phyloP scores from a whole-genome alignment of 345 rosid genomes.

The Boechera retrofracta region DNA sequence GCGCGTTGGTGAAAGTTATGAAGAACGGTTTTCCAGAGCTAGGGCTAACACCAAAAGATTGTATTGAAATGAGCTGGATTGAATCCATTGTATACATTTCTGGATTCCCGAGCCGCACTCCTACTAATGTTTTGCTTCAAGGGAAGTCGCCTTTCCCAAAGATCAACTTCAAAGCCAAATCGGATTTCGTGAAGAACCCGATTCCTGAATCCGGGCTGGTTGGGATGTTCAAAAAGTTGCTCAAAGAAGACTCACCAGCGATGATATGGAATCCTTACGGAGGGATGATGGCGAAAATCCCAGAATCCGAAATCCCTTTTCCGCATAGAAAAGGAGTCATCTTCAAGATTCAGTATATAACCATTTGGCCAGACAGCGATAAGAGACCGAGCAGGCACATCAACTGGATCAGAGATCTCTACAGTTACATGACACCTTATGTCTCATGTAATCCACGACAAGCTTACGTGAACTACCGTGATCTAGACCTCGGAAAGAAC shows the following conservation, averaged over 20 bases:
- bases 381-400: conserved; percentile 41
- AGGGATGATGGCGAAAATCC: conserved; percentile 63
- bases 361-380: conserved; percentile 46
- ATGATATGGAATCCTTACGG: conserved; percentile 71
- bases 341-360: conserved; percentile 53
- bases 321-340: conserved; percentile 60
- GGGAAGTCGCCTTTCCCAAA: conserved; percentile 51
- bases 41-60: conserved; percentile 52
- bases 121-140: conserved; percentile 49
- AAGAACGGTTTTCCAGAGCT: conserved; percentile 57
- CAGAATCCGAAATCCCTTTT: conserved; percentile 54
- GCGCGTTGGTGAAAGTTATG: conserved; percentile 48
- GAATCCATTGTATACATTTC: conserved; percentile 54
- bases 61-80: conserved; percentile 63
- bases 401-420: conserved; percentile 51
- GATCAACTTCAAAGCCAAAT: conserved; percentile 62
- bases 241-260: conserved; percentile 50
- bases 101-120: conserved; percentile 47
- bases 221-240: conserved; percentile 53
- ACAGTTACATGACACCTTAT: conserved; percentile 57
- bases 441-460: conserved; percentile 55
- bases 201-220: conserved; percentile 44
- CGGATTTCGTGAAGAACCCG: conserved; percentile 50
- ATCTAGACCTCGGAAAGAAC: conserved; percentile 62
- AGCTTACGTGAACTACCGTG: conserved; percentile 67